Evolutionary conservation across 192 early-diverging fungal species (phyloP), one percentile per base, ranked within the genome.

Genomic region (Gaertneriomyces semiglobifer): DNA sequence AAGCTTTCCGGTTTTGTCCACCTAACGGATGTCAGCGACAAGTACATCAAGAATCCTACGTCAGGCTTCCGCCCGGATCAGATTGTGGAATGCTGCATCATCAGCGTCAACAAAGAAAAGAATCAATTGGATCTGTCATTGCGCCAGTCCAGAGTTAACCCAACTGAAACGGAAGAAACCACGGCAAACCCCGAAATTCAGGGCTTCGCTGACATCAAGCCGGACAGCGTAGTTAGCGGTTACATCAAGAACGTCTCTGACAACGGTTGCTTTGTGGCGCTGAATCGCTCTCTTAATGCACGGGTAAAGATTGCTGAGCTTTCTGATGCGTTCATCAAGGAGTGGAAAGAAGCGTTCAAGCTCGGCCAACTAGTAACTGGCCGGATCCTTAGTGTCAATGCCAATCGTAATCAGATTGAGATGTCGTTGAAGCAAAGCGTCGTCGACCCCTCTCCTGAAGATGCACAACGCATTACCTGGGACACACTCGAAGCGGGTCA

Each of bases 251-350:
- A 44, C 51, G 66, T 82, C 39, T 63, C 73, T 16, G 76, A 80
- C 6, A 48, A 44, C 4, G 84, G 84, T 62, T 74, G 87, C 56
- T 94, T 97, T 73, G 79, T 97, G 19, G 56, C 75, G 14, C 74
- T 95, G 38, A 84, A 82, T 46, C 85, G 77, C 58, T 69, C 77
- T 8, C 44, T 90, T 20, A 72, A 72, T 59, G 95, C 79, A 14
- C 87, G 91, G 57, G 92, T 93, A 44, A 86, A 92, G 74, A 94
- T 97, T 67, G 78, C 87, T 40, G 88, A 96, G 64, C 62, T 97
- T 12, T 90, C 88, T 3, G 93, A 96, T 78, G 88, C 84, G 39
- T 96, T 82, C 60, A 72, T 96, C 46, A 90, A 91, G 63, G 91
- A 96, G 64, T 92, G 93, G 83, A 88, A 90, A 76, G 65, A 54